These are phyloP conservation scores for Pholiota molesta DNA, from an alignment of 768 basidiomycete genomes.

Conservation along the genomic window DNA sequence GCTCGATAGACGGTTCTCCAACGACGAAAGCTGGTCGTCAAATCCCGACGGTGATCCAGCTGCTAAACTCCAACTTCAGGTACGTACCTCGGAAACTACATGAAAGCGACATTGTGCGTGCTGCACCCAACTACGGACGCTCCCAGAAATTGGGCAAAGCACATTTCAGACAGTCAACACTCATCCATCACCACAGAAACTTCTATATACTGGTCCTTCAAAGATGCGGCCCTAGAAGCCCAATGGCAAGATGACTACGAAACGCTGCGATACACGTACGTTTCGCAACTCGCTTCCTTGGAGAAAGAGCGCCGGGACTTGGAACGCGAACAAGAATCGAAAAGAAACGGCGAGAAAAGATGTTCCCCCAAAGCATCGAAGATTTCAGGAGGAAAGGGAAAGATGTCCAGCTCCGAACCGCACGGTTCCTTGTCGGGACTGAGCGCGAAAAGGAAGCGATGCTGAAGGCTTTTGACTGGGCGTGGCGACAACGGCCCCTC, in stretches of 20 bases:
- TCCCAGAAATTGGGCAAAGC: neutral
- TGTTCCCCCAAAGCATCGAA: slow-evolving; percentile 36
- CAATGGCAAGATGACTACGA: slow-evolving; percentile 34
- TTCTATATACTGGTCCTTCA: slow-evolving; percentile 1
- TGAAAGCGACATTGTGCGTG: too few relatives aligned
- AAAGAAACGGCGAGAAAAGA: slow-evolving; percentile 27
- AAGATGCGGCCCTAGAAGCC: slow-evolving; percentile 2
- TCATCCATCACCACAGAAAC: neutral
- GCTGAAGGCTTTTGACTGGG: slow-evolving; percentile 54
- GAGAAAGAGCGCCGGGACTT: slow-evolving; percentile 20
- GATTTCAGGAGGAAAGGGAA: slow-evolving; percentile 39
- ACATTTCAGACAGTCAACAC: neutral
- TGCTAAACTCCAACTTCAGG: neutral
- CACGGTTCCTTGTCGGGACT: slow-evolving; percentile 44
- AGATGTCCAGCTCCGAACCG: slow-evolving; percentile 52
- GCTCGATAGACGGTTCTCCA: slow-evolving; percentile 33
- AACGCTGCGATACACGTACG: slow-evolving; percentile 33
- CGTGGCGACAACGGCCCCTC: slow-evolving; percentile 49
- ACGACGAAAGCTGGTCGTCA: slow-evolving; percentile 27
- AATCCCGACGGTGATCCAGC: neutral
- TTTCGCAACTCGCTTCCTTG: slow-evolving; percentile 27
- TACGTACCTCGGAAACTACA: neutral
- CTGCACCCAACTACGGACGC: neutral
- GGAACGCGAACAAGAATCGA: slow-evolving; percentile 25
- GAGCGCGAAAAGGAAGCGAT: slow-evolving; percentile 44